Evolutionary conservation across 78 protist species (phyloP).

Genomic region (Dictyostelium capitatum): DNA sequence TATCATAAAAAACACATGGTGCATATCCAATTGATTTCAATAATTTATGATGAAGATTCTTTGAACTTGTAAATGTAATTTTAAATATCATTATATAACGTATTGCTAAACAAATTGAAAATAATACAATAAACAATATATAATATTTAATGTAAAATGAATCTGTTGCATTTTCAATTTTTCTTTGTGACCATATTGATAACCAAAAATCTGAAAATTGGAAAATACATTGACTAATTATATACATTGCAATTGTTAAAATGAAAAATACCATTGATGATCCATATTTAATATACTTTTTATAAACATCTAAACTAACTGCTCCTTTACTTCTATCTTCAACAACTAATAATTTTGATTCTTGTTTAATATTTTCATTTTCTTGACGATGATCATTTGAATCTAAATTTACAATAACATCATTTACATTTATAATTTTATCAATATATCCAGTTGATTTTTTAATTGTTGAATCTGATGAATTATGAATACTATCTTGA

Average conservation of each 20-base stretch:
- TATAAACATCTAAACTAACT: neutral
- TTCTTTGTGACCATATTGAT: constrained; percentile 8
- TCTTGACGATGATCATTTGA: neutral
- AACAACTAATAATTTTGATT: constrained; percentile 34
- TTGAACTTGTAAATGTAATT: constrained; percentile 1
- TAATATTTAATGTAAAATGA: constrained; percentile 25
- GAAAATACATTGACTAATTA: constrained; percentile 26
- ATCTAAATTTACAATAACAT: neutral
- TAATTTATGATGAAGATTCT: constrained; percentile 1
- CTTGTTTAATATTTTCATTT: neutral
- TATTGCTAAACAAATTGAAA: neutral
- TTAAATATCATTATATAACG: neutral
- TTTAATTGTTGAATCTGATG: neutral
- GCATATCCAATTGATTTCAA: neutral
- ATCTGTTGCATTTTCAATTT: neutral
- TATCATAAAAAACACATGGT: constrained; percentile 42
- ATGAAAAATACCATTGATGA: neutral
- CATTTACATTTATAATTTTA: neutral
- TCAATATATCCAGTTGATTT: neutral
- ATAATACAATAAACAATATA: neutral
- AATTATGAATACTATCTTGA: neutral
- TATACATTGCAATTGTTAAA: neutral
- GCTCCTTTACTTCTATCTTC: constrained; percentile 31
- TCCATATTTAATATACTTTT: constrained; percentile 16
- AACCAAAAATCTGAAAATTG: constrained; percentile 47